Evolutionary conservation across 805 yeast species (phyloP), one percentile per base, ranked within the genome.

Genomic region (Candida chilensis): DNA sequence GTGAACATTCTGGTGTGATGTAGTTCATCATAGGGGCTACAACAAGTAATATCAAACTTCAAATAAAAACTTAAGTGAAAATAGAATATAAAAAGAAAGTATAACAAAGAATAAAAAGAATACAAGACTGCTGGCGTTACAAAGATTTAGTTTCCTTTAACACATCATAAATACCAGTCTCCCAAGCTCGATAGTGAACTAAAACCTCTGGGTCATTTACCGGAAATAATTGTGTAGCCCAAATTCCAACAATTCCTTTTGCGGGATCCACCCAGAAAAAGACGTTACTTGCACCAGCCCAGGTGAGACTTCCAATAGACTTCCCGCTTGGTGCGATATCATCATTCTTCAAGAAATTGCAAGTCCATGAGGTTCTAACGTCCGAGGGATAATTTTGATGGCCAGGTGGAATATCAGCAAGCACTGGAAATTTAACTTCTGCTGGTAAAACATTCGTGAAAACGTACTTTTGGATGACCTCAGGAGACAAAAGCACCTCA

Each of bases 261-360:
- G 53, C 47, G 16, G 45, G 33, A 40, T 64, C 71, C 19, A 63
- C 37, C 68, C 68, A 64, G 39, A 46, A 64, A 40, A 36, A 61
- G 16, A 56, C 36, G 33, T 59, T 64, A 9, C 59, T 49, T 19
- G 61, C 28, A 2, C 71, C 71, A 17, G 54, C 48, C 71, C 71
- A 64, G 35, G 44, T 49, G 5, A 54, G 46, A 1, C 64, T 43
- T 3, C 56, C 54, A 3, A 39, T 40, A 15, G 60, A 52, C 26
- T 67, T 41, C 0, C 68, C 68, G 3, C 60, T 57, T 2, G 47
- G 45, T 13, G 54, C 41, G 12, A 39, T 36, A 5, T 32, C 33
- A 11, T 48, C 46, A 11, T 46, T 38, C 24, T 39, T 42, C 34
- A 45, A 37, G 32, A 48, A 44, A 1, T 58, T 57, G 5, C 47